Evolutionary conservation across 768 basidiomycete species (phyloP).

Genomic region (Daedaleopsis nitida): DNA sequence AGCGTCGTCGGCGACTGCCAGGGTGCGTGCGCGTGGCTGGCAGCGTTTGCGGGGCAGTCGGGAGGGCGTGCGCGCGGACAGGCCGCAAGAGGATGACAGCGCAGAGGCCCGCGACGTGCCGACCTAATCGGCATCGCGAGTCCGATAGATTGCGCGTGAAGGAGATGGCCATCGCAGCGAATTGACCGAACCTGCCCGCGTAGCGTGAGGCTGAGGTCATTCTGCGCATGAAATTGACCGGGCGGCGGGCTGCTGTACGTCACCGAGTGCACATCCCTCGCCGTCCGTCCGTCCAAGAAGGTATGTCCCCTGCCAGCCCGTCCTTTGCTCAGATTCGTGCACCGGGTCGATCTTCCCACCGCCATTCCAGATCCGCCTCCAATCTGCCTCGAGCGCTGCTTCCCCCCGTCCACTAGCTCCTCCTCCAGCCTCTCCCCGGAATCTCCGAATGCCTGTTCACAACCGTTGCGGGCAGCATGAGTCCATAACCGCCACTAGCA

Average conservation of each 20-base stretch:
- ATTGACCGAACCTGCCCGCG: background rate
- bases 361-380: slow-evolving; percentile 10
- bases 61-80: too few species aligned
- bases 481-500: background rate
- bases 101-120: background rate
- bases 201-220: background rate
- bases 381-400: slow-evolving; percentile 4
- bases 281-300: background rate
- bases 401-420: background rate
- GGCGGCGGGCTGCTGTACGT: background rate
- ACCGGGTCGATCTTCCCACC: slow-evolving; percentile 8
- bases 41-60: background rate
- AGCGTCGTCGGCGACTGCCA: background rate
- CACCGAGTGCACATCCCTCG: background rate
- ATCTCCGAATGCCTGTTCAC: background rate
- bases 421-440: background rate
- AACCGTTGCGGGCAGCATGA: background rate
- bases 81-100: background rate
- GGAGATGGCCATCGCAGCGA: background rate
- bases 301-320: background rate
- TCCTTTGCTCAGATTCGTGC: slow-evolving; percentile 9
- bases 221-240: background rate
- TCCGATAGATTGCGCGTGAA: slow-evolving; percentile 10
- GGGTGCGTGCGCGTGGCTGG: background rate
- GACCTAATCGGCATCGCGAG: background rate